Evolutionary conservation across 441 rosid species (phyloP).

Genomic region (Euphorbia celastroides): DNA sequence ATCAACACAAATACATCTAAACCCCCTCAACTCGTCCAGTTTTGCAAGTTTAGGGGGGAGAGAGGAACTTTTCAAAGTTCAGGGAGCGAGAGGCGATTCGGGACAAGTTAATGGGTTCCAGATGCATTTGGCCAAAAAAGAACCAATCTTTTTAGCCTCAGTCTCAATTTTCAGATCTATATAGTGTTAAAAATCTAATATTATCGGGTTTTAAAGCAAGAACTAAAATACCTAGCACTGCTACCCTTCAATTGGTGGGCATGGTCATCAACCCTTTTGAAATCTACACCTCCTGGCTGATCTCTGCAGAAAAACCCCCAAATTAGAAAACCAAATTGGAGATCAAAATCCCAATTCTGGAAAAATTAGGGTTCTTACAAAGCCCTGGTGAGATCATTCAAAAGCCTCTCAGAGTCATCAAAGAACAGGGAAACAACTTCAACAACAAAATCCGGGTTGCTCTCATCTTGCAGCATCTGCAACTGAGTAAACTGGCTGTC

Average conservation of each 20-base stretch:
- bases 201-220: not conserved
- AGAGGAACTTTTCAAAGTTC: too few relatives aligned
- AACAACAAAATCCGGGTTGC: constrained; percentile 87
- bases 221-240: constrained; percentile 92
- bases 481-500: constrained; percentile 86
- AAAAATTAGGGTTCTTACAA: constrained; percentile 40
- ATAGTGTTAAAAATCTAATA: not conserved
- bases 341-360: not conserved
- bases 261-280: constrained; percentile 77
- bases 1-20: too few relatives aligned
- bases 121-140: too few relatives aligned
- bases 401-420: constrained; percentile 83
- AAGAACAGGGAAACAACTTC: constrained; percentile 90
- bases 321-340: not conserved
- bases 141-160: not conserved
- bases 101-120: too few relatives aligned
- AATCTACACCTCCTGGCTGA: constrained; percentile 65
- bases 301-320: constrained; percentile 33
- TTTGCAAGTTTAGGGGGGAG: too few relatives aligned
- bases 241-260: constrained; percentile 98
- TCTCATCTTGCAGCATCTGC: constrained; percentile 90
- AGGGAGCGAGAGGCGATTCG: too few relatives aligned
- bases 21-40: too few relatives aligned
- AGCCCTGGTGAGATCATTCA: constrained; percentile 68
- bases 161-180: constrained; percentile 10